Base-by-base conservation (phyloP, 2,329 filamentous ascomycete genomes). In the Triangularia verruculosa region DNA sequence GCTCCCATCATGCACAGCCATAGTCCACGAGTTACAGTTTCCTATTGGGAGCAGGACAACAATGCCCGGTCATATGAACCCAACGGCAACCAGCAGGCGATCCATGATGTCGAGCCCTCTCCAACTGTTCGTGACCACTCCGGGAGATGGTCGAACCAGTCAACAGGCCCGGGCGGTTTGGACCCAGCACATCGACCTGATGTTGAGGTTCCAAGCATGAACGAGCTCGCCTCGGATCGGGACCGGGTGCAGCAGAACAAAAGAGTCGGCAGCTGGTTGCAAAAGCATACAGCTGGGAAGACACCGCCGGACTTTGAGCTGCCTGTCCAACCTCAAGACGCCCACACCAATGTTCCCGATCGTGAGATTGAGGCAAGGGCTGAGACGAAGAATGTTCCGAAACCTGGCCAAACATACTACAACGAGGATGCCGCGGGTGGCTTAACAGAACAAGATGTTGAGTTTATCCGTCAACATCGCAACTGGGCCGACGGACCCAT, bases 21-120 rank as follows among this genome's bases (percentile, higher is more conserved):
- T 64, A 86, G 84, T 69, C 84, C 84, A 6, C 79, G 79, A 27
- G 82, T 87, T 20, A 85, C 80, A 5, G 82, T 86, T 56, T 86
- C 84, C 1, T 75, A 83, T 66, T 86, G 82, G 81, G 82, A 79
- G 54, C 78, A 77, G 65, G 82, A 78, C 58, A 70, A 73, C 51
- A 71, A 71, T 34, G 72, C 61, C 65, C 71, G 55, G 9, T 56
- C 56, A 1, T 52, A 60, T 15, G 34, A 57, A 1, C 12, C 61
- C 15, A 58, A 65, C n/a, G 27, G 59, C 15, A 56, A 55, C 12
- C 57, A 66, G 25, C 17, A 64, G 3, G 55, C 64, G 15, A 65
- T 66, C 47, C 53, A 64, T 70, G 22, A 24, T 61, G 63, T 59
- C 47, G 51, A 64, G 57, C 28, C 57, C 51, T 61, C 68, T n/a